Percentiles rank a stretch among this genome's conserved stretches.
Conservation (phyloP, 2,329 filamentous ascomycete genomes). For the Scortechinia acanthostroma region DNA sequence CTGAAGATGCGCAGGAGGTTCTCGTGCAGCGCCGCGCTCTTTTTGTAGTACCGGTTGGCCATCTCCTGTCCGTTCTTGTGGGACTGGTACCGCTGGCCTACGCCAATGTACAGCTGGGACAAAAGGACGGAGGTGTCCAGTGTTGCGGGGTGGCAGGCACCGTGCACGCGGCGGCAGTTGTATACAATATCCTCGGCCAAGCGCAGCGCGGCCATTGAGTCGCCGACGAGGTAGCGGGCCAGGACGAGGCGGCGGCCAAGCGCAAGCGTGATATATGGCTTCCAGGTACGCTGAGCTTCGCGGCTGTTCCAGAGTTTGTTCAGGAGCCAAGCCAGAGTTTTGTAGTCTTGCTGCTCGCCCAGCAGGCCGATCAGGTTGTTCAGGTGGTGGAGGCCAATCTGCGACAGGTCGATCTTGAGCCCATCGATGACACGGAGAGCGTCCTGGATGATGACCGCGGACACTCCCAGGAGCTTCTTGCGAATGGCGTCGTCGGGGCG, state of each 20-base stretch:
- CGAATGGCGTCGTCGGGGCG: conserved; percentile 20
- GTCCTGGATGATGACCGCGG: conserved; percentile 27
- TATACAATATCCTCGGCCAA: conserved; percentile 13
- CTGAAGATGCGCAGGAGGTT: conserved; percentile 21
- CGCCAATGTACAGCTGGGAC: conserved; percentile 12
- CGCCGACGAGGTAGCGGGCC: conserved; percentile 9
- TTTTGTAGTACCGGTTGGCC: conserved; percentile 26
- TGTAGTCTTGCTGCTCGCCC: conserved; percentile 33
- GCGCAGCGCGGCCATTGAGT: conserved; percentile 9
- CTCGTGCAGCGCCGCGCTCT: conserved; percentile 23
- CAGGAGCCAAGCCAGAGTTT: conserved; percentile 25
- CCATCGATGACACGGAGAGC: conserved; percentile 26
- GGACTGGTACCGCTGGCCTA: conserved; percentile 20
- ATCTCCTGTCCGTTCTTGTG: conserved; percentile 19
- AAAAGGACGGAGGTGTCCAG: conserved; percentile 12
- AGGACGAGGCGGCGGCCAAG: conserved; percentile 11
- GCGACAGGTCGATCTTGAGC: conserved; percentile 30
- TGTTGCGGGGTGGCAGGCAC: conserved; percentile 9
- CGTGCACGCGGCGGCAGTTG: conserved; percentile 13
- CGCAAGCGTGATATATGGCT: conserved; percentile 6
- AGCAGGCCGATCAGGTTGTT: conserved; percentile 30
- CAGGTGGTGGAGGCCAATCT: conserved; percentile 26
- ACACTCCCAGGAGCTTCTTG: conserved; percentile 27
- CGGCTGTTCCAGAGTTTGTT: conserved; percentile 20
- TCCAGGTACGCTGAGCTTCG: conserved; percentile 9